These are phyloP conservation scores for Nidularia pulvinata DNA, from an alignment of 768 basidiomycete genomes.

Conservation along the genomic window DNA sequence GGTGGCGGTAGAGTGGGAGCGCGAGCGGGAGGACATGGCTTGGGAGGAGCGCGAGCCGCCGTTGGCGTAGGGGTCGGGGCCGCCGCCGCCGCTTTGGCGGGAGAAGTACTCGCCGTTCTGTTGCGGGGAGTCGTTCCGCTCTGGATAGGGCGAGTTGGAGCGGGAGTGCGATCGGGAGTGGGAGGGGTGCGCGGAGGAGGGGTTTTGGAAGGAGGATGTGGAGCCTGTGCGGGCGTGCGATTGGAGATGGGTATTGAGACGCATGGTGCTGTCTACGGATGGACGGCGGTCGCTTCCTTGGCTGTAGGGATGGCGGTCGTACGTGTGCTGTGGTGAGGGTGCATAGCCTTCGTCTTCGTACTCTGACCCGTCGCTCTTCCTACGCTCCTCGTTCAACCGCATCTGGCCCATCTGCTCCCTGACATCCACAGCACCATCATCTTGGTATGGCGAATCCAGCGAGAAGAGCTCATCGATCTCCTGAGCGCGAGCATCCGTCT, in stretches of 20 bases:
- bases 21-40: constrained; percentile 49
- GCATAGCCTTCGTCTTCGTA: constrained; percentile 62
- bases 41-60: constrained; percentile 56
- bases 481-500: constrained; percentile 55
- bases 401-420: constrained; percentile 52
- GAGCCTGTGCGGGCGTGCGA: constrained; percentile 54
- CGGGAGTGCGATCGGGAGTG: constrained; percentile 35
- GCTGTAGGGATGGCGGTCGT: constrained; percentile 35
- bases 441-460: constrained; percentile 28
- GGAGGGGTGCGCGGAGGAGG: constrained; percentile 29
- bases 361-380: constrained; percentile 55
- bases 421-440: constrained; percentile 38
- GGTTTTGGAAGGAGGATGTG: constrained; percentile 40
- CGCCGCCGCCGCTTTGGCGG: constrained; percentile 23
- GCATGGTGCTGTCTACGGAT: constrained; percentile 37
- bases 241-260: constrained; percentile 42
- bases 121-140: constrained; percentile 28
- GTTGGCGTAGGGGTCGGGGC: constrained; percentile 30
- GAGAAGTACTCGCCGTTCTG: constrained; percentile 19
- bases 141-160: constrained; percentile 31
- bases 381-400: constrained; percentile 42
- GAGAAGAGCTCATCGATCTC: constrained; percentile 58
- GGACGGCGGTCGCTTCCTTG: constrained; percentile 27
- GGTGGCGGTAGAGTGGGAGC: constrained; percentile 54
- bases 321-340: constrained; percentile 38